Base-by-base conservation (phyloP, 2,329 filamentous ascomycete species). In the Microsporum ferrugineum region DNA sequence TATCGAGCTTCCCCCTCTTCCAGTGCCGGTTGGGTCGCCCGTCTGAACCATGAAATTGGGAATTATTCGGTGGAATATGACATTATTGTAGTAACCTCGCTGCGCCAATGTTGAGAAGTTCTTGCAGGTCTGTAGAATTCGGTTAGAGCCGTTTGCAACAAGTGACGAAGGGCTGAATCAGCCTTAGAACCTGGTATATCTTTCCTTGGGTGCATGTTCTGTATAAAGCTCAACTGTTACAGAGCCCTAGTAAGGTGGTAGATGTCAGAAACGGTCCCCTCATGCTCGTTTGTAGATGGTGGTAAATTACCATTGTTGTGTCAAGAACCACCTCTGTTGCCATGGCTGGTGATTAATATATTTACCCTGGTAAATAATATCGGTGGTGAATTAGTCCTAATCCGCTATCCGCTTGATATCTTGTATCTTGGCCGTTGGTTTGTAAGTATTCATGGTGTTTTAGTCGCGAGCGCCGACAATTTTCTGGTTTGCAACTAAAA, bases 31-130 rank as follows among this genome's bases (percentile, higher is more conserved):
- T 1, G 92, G 92, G 74, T 99, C 94, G 62, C 92, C 91, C 64
- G 88, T 89, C 78, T 97, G 92, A 62, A 95, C 82, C 92, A 99
- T 97, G 80, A 99, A 99, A 76, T 89, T 85, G 59, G 89, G 86
- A 71, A 99, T 97, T 68, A 97, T 86, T 73, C 94, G 91, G 79
- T 97, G 94, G 81, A 97, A 92, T 70, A 91, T 78, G 63, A 88
- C 84, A 71, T 77, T 79, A 77, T 94, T 84, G 82, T 96, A 99
- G 83, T 96, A 97, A 67, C 89, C 89, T 67, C 91, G 83, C 64
- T 82, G 78, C 23, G 86, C 84, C 59, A 97, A 88, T 3, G 88
- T 88, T 31, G 81, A 73, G 77, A 97, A 97, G 81, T 97, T 96
- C 63, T 82, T 83, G 82, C 89, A 95, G 29, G 91, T 91, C 73